Evolutionary conservation across 345 rosid species (phyloP), one percentile per base, ranked within the genome.

Genomic region (Excoecaria cochinchinensis): DNA sequence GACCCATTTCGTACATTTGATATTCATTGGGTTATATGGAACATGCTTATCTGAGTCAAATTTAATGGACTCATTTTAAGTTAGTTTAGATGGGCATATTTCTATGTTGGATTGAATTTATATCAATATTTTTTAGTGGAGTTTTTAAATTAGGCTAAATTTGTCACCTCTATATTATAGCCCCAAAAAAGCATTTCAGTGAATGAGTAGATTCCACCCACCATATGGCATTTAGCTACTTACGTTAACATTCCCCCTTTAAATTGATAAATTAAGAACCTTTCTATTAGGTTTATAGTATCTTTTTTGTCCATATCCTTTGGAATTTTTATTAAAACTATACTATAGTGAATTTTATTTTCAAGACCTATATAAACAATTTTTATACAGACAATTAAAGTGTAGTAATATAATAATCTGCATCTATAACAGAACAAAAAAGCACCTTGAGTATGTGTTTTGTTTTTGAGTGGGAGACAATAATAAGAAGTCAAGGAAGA

Each of bases 301-400:
- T 57, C 77, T 76, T 72, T 13, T 44, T 85, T 74, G 82, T 81
- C 83, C 79, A 74, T 72, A 80, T 80, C n/a, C 81, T 10, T 57
- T 70, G 76, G 82, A 84, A 79, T 81, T 81, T 81, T 58, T 71
- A 56, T 71, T 55, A 75, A 53, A 66, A 72, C 46, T 65, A 60
- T 56, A 59, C 66, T 56, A 52, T 65, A 38, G 80, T 73, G 56
- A 74, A 61, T 73, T 75, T 78, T 55, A 67, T n/a, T 73, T 64
- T 69, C 48, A 39, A 17, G 15, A 21, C 17, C 6, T 6, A 56
- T n/a, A 3, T 56, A 5, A 8, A 1, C 7, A 55, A 15, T 65
- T 70, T 47, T 24, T 40, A 53, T 74, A 70, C 24, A 68, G 62
- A 65, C 51, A 52, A 56, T 19, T 22, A 36, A 38, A 44, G 42